phyloP scores from a whole-genome alignment of 2,329 filamentous ascomycete species.

The Basipetospora chlamydospora region DNA sequence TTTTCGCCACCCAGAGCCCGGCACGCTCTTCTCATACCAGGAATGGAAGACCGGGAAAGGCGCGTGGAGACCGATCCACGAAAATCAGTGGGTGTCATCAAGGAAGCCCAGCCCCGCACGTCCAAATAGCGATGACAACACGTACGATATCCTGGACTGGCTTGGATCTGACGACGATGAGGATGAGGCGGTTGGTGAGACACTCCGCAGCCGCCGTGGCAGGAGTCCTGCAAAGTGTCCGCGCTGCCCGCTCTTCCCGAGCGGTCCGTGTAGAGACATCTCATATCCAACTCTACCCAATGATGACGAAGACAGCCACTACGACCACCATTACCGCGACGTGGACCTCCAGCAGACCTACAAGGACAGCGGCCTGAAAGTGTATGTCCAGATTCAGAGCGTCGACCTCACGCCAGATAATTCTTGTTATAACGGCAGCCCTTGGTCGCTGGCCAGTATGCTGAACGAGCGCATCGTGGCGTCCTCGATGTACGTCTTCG shows the following conservation, averaged over 20 bases:
- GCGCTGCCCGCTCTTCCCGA: no score
- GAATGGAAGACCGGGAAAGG: slow-evolving; percentile 5
- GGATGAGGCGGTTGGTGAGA: no score
- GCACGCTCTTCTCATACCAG: not conserved
- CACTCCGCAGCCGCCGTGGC: no score
- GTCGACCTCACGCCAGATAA: not conserved
- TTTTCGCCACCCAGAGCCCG: slow-evolving; percentile 4
- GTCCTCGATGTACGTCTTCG: slow-evolving; percentile 1
- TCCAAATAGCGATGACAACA: no score
- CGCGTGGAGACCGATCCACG: no score
- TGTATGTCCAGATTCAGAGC: slow-evolving; percentile 3
- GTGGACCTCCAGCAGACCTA: not conserved
- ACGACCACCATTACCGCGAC: slow-evolving; percentile 1
- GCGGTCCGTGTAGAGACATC: no score
- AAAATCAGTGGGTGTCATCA: no score
- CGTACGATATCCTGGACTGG: no score
- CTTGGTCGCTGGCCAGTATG: slow-evolving; percentile 1
- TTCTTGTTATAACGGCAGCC: not conserved
- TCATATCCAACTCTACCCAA: no score
- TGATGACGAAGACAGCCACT: no score
- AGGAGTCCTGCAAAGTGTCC: not conserved
- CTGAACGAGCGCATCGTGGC: slow-evolving; percentile 5
- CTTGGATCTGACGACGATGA: no score
- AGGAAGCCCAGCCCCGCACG: no score
- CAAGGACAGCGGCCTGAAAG: not conserved